These are phyloP conservation scores for Pseudohyphozyma bogoriensis DNA, from an alignment of 768 basidiomycete genomes.

Conservation along the genomic window DNA sequence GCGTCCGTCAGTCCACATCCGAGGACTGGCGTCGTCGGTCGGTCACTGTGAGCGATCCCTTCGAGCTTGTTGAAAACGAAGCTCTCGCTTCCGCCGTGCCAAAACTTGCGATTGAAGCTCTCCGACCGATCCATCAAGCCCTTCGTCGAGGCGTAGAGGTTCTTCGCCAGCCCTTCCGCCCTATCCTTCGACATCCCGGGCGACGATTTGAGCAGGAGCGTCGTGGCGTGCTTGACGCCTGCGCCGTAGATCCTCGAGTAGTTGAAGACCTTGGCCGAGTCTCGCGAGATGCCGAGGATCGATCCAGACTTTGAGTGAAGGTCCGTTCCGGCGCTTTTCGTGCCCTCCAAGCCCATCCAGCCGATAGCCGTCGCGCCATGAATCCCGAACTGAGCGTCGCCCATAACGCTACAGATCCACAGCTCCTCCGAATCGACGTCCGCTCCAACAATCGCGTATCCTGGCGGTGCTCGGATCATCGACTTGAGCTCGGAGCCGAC, in stretches of 20 bases:
- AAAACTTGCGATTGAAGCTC: slow-evolving; percentile 74
- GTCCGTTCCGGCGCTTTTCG: slow-evolving; percentile 87
- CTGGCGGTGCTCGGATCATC: slow-evolving; percentile 87
- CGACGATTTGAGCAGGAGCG: slow-evolving; percentile 76
- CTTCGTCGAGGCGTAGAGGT: slow-evolving; percentile 85
- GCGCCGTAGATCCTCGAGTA: slow-evolving; percentile 99
- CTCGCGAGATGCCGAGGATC: slow-evolving; percentile 84
- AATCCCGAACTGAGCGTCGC: slow-evolving; percentile 91
- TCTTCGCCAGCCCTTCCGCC: slow-evolving; percentile 69
- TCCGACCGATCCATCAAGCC: slow-evolving; percentile 58
- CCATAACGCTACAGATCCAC: slow-evolving; percentile 98
- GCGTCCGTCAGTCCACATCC: slow-evolving; percentile 90
- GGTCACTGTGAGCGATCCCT: slow-evolving; percentile 76
- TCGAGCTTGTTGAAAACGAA: slow-evolving; percentile 97
- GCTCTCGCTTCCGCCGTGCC: slow-evolving; percentile 94
- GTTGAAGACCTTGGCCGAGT: slow-evolving; percentile 97
- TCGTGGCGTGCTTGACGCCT: slow-evolving; percentile 83
- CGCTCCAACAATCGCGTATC: slow-evolving; percentile 90
- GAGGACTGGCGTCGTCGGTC: slow-evolving; percentile 82
- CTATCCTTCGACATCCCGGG: slow-evolving; percentile 63
- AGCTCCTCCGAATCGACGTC: slow-evolving; percentile 98
- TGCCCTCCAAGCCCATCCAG: slow-evolving; percentile 99
- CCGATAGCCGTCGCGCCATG: slow-evolving; percentile 95
- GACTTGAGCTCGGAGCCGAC: slow-evolving; percentile 98
- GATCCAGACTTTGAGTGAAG: slow-evolving; percentile 90